Conservation (phyloP, 2,329 filamentous ascomycete genomes). For the Neopestalotiopsis sp. region DNA sequence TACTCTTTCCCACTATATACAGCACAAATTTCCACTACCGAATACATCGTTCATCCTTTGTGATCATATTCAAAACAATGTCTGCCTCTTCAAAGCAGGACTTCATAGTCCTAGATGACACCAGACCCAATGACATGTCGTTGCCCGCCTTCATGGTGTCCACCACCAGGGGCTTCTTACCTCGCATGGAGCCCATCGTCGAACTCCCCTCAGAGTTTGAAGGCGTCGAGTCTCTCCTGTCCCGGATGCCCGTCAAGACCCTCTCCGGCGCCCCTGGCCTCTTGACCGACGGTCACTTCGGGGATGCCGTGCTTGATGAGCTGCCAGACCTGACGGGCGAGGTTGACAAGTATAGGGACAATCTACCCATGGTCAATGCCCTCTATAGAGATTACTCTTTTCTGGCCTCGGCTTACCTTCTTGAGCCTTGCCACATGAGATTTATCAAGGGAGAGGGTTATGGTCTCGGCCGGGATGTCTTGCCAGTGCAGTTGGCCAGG, state of each 20-base stretch:
- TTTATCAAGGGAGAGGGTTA: slow-evolving; percentile 75
- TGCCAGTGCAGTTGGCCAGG: slow-evolving; percentile 77
- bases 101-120: slow-evolving; percentile 69
- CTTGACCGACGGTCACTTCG: slow-evolving; percentile 75
- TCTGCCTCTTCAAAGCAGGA: slow-evolving; percentile 20
- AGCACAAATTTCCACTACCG: neutral
- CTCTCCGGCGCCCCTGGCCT: slow-evolving; percentile 76
- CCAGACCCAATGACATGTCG: slow-evolving; percentile 63
- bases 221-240: slow-evolving; percentile 61
- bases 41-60: neutral
- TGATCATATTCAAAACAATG: neutral
- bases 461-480: slow-evolving; percentile 73
- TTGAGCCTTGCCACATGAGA: slow-evolving; percentile 87
- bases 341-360: slow-evolving; percentile 73
- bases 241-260: slow-evolving; percentile 69
- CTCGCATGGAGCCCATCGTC: slow-evolving; percentile 66
- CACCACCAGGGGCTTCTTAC: slow-evolving; percentile 75
- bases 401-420: slow-evolving; percentile 84
- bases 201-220: slow-evolving; percentile 76
- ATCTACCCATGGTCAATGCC: slow-evolving; percentile 82
- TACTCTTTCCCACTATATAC: neutral
- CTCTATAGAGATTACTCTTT: slow-evolving; percentile 93
- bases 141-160: slow-evolving; percentile 82
- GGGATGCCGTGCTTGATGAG: slow-evolving; percentile 73
- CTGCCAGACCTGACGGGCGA: slow-evolving; percentile 78